These are phyloP conservation scores for Fusarium dimerum DNA, from an alignment of 2,329 filamentous ascomycete species.

Conservation along the genomic window DNA sequence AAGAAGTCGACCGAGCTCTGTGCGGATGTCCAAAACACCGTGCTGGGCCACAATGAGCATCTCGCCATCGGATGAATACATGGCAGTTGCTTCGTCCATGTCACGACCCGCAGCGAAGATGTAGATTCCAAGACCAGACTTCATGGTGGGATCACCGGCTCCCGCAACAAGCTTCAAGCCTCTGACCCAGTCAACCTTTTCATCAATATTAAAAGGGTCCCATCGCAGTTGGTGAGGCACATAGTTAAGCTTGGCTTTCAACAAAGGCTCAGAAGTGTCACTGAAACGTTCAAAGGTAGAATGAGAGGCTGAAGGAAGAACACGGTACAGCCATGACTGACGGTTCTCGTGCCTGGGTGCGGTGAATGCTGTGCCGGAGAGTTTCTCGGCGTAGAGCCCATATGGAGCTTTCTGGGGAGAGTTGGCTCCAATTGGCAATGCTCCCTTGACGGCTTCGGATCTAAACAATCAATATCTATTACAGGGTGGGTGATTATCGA, in stretches of 20 bases:
- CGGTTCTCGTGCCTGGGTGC: conserved; percentile 67
- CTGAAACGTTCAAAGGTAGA: conserved; percentile 42
- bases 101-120: conserved; percentile 76
- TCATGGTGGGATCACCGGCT: conserved; percentile 76
- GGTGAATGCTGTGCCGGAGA: conserved; percentile 72
- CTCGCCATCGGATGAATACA: conserved; percentile 83
- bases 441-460: conserved; percentile 72
- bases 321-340: conserved; percentile 72
- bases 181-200: conserved; percentile 54
- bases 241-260: conserved; percentile 33
- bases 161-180: conserved; percentile 72
- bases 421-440: conserved; percentile 74
- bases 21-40: conserved; percentile 72
- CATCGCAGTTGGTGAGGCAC: conserved; percentile 78
- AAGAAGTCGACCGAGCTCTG: conserved; percentile 71
- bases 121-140: conserved; percentile 78
- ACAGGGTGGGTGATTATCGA: no score
- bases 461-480: conserved; percentile 40
- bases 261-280: neutral
- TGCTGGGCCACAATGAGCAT: conserved; percentile 75
- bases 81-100: conserved; percentile 72
- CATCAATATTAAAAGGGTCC: conserved; percentile 76
- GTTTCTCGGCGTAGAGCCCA: conserved; percentile 79
- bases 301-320: conserved; percentile 64
- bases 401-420: conserved; percentile 77